These are phyloP conservation scores for Globisporangium middletonii DNA, from an alignment of 352 stramenopile genomes.

Conservation along the genomic window DNA sequence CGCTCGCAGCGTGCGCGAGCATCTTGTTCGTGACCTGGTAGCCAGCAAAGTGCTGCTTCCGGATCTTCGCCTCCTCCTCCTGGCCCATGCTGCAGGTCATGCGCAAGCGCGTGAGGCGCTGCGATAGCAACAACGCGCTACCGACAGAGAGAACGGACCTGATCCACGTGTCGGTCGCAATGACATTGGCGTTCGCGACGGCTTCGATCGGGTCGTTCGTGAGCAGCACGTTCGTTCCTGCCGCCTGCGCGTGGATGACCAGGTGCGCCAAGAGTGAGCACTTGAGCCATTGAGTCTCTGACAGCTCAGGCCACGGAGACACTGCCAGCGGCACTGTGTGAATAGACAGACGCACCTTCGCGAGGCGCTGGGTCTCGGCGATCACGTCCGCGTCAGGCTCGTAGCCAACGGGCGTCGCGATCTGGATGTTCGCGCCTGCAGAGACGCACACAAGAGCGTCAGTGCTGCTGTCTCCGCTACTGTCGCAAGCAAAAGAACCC, in stretches of 20 bases:
- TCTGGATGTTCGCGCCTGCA: conserved; percentile 87
- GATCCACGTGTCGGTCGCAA: conserved; percentile 98
- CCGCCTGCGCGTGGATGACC: conserved; percentile 17
- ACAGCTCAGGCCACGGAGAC: no score
- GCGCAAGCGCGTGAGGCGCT: no score
- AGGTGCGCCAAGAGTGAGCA: neutral
- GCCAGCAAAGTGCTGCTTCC: conserved; percentile 92
- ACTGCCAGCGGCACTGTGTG: no score
- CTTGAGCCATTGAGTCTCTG: no score
- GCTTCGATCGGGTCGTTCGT: conserved; percentile 92
- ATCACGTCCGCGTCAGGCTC: conserved; percentile 89
- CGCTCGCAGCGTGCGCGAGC: conserved; percentile 83
- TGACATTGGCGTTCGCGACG: conserved; percentile 91
- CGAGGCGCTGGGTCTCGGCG: conserved; percentile 85
- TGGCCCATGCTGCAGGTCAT: conserved; percentile 81
- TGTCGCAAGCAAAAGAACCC: neutral
- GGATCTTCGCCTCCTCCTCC: conserved; percentile 91
- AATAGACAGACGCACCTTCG: conserved; percentile 19
- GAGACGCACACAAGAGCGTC: neutral
- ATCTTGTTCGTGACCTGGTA: conserved; percentile 94
- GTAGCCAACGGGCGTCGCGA: conserved; percentile 93
- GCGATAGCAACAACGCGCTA: neutral
- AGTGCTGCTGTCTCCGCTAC: no score
- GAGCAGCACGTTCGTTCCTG: conserved; percentile 65
- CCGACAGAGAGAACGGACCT: conserved; percentile 22